Conservation (phyloP, 1,284 basidiomycete species). For the Ceratobasidium sp. region DNA sequence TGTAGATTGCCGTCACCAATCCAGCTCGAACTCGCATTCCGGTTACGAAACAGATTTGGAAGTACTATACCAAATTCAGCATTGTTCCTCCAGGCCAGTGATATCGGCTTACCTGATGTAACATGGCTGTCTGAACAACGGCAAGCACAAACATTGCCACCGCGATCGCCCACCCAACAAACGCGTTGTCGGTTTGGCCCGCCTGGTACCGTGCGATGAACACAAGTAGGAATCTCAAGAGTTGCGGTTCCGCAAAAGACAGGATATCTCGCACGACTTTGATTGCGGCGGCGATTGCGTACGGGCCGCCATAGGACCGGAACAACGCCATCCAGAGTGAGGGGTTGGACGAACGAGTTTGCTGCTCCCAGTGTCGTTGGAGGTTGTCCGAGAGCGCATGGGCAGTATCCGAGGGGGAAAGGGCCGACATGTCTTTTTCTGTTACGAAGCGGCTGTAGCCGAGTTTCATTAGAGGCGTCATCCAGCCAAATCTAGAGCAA, state of each 20-base stretch:
- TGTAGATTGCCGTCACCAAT: slow-evolving; percentile 83
- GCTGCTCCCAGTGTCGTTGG: slow-evolving; percentile 52
- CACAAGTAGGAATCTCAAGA: slow-evolving; percentile 79
- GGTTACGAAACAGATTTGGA: slow-evolving; percentile 79
- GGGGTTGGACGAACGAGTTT: slow-evolving; percentile 48
- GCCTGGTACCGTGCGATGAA: slow-evolving; percentile 82
- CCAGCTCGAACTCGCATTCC: slow-evolving; percentile 93
- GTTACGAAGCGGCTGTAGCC: slow-evolving; percentile 62
- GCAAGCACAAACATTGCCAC: slow-evolving; percentile 80
- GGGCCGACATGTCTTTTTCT: slow-evolving; percentile 76
- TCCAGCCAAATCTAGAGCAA: slow-evolving; percentile 76
- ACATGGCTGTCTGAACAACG: slow-evolving; percentile 76
- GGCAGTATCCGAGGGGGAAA: slow-evolving; percentile 74
- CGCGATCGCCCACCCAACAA: slow-evolving; percentile 78
- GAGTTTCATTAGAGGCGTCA: slow-evolving; percentile 73
- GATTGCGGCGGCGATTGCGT: slow-evolving; percentile 67
- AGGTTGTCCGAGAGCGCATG: slow-evolving; percentile 71
- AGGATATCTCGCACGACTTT: slow-evolving; percentile 83
- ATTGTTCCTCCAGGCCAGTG: no score
- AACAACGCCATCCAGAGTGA: slow-evolving; percentile 77
- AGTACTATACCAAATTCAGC: slow-evolving; percentile 63
- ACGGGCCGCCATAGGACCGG: slow-evolving; percentile 80
- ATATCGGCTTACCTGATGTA: slow-evolving; percentile 76
- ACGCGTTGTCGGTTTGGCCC: slow-evolving; percentile 41
- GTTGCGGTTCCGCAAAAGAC: slow-evolving; percentile 87